Base-by-base conservation (phyloP, 1,284 basidiomycete genomes). In the Ceratobasidium theobromae region DNA sequence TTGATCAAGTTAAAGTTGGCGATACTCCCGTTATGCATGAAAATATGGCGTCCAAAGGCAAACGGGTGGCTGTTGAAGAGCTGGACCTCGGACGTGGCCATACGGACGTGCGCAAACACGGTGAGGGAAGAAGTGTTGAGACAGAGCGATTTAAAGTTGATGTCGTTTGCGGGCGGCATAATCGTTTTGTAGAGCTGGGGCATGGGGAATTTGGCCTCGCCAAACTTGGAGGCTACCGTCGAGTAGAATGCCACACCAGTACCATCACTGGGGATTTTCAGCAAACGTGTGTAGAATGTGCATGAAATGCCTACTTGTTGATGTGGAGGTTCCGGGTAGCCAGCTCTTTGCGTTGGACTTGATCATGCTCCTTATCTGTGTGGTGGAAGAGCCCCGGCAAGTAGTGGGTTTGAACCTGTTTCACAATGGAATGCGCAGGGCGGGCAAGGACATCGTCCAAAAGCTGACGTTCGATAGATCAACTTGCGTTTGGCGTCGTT, bases 11-110 rank as follows among this genome's bases (percentile, higher is more conserved):
- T 69, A 68, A 76, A 78, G 60, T 75, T 71, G 35, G 75, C 72
- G 55, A 77, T 70, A 55, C 66, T 69, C 41, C 77, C 78, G 73
- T 79, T 78, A 72, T 78, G 77, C 74, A 77, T 77, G 71, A 79
- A 77, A 35, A 73, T 69, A 68, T 75, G 73, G 8, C 76, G 74
- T 6, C 77, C 77, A 64, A 78, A 77, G 9, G 70, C 68, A 71
- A 76, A 79, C n/a, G 77, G 78, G 70, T 79, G 77, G 70, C 72
- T 73, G 74, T 79, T 79, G 66, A 72, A 74, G 65, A 71, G 48
- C 33, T 66, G 55, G 38, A 73, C 73, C 38, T 71, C 71, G 16
- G 65, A 65, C 25, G 67, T 54, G 11, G 75, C 77, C 40, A 76
- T 75, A 64, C 77, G 74, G 66, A 78, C 75, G 70, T 78, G 77